These are phyloP conservation scores for Stromatinia cepivora DNA, from an alignment of 2,329 filamentous ascomycete species.

Conservation along the genomic window DNA sequence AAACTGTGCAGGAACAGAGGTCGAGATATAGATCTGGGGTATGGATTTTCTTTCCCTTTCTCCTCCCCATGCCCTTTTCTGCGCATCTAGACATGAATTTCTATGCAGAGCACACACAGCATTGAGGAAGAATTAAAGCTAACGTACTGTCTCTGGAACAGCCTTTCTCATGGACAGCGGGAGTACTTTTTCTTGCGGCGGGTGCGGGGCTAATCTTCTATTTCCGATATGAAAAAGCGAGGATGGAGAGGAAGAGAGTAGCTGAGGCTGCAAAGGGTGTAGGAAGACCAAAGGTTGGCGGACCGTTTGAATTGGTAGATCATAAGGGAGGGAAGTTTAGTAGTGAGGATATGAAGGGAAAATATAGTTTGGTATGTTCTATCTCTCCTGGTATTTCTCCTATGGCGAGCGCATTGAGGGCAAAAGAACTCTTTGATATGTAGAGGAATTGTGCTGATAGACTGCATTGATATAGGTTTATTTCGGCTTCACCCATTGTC, in stretches of 20 bases:
- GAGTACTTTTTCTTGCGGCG: conserved; percentile 77
- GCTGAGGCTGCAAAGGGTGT: conserved; percentile 92
- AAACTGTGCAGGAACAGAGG: conserved; percentile 40
- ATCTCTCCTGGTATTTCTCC: not conserved
- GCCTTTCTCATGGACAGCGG: conserved; percentile 94
- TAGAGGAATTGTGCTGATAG: not conserved
- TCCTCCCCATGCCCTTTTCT: not conserved
- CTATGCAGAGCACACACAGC: not conserved
- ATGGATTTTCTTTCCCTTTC: conserved; percentile 21
- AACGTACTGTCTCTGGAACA: conserved; percentile 40
- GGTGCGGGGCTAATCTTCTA: conserved; percentile 81
- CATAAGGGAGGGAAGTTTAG: conserved; percentile 78
- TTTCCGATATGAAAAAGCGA: conserved; percentile 89
- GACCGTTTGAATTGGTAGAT: conserved; percentile 78
- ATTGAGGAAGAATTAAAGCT: not conserved
- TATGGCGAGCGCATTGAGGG: not conserved
- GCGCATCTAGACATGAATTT: not conserved
- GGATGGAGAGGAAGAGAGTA: conserved; percentile 84
- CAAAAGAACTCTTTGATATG: no score
- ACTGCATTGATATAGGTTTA: conserved; percentile 64
- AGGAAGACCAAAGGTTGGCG: conserved; percentile 89
- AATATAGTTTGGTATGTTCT: conserved; percentile 70
- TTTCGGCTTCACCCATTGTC: conserved; percentile 97
- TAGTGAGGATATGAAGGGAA: conserved; percentile 79
- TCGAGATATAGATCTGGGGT: conserved; percentile 39